Base-by-base conservation (phyloP, 257 asterid species). In the Striga asiatica region DNA sequence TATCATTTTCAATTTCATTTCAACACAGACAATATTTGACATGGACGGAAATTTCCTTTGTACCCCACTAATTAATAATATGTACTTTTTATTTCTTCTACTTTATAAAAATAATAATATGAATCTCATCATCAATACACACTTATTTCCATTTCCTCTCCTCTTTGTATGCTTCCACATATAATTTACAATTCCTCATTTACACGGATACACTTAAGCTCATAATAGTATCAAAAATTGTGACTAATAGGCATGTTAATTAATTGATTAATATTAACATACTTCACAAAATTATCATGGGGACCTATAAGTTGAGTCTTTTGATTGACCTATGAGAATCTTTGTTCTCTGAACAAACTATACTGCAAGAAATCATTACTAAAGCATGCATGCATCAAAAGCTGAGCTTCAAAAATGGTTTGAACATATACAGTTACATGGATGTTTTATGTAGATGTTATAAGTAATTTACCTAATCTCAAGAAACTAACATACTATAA, bases 1-100 rank as follows among this genome's bases (percentile, higher is more conserved):
- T 66, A 42, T 69, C 41, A 25, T 37, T 42, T 60, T 50, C 45
- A 32, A 9, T 64, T 41, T 72, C 56, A 24, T 62, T 6, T 50
- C 43, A 56, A 27, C 35, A 51, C 47, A 39, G 63, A 57, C 71
- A 66, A 54, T 63, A 66, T 71, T 74, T 57, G 81, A 76, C 78
- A 71, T 65, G 61, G 66, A 71, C 71, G 70, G 75, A 61, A 64
- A 61, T 60, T 65, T 55, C 71, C 20, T 64, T n/a, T 16, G 78
- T 72, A 53, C 81, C 78, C 71, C 70, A 75, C 69, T 60, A 41
- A n/a, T n/a, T n/a, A n/a, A n/a, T n/a, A n/a, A n/a, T n/a, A n/a
- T n/a, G n/a, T 20, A 38, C 16, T 28, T 18, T 46, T 2, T 48
- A 47, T 56, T 50, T 43, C 74, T 50, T 61, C 71, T 35, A n/a